Base-by-base conservation (phyloP, 2,329 filamentous ascomycete genomes). In the Trichoderma asperellum region DNA sequence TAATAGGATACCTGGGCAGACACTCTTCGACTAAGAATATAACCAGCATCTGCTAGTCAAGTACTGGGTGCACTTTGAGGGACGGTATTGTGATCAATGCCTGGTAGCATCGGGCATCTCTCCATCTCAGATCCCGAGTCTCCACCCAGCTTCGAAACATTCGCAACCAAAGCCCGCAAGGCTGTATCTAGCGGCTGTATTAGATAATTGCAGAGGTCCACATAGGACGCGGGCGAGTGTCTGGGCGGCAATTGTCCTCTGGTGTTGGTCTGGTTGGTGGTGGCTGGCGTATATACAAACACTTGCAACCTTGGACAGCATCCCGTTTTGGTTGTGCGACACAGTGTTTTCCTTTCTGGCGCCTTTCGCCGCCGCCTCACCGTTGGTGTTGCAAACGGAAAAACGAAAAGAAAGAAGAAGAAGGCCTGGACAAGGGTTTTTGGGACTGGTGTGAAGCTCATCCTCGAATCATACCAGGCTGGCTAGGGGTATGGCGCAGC, bases 181-280 rank as follows among this genome's bases (percentile, higher is more conserved):
- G 63, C 29, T 49, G 43, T 16, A 27, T 32, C 49, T 43, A 52
- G 55, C 35, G 29, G 27, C 63, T 37, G 4, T 11, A 35, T 49
- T 67, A 59, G 53, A 27, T 59, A 67, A 67, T 59, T 52, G 32
- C 18, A 35, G 16, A 52, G 40, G 32, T 57, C 63, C 63, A 58
- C 63, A 43, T 24, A 57, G 37, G 34, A 58, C 53, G 34, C 10
- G 24, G 49, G n/a, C 34, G 12, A 40, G 16, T 29, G 37, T 58
- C 32, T 58, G 29, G 34, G 53, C 63, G 63, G 63, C 35, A 58
- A 66, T 66, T 66, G 63, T 43, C 29, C 53, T 49, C 53, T 47
- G 24, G 52, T 32, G 4, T 27, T 27, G 47, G 14, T n/a, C n/a
- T 37, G 40, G 59, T 52, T 65, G 40, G 53, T 65, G 40, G 53